phyloP scores from a whole-genome alignment of 1,139 yeast genomes.

The Nadsonia commutata region DNA sequence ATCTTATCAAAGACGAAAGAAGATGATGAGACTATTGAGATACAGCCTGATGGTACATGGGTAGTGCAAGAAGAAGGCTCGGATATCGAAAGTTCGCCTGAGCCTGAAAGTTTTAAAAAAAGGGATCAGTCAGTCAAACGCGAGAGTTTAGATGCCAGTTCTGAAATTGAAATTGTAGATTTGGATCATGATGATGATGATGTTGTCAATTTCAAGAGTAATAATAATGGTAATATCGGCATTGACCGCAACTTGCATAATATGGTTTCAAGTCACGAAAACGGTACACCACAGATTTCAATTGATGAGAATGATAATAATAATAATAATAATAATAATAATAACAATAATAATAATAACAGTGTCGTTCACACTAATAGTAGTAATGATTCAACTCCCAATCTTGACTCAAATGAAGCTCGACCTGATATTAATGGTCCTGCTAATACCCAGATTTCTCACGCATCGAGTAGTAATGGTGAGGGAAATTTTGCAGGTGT shows the following conservation, averaged over 20 bases:
- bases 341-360: too few species aligned
- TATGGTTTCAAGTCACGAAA: too few species aligned
- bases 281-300: not conserved
- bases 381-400: not conserved
- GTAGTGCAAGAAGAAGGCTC: constrained; percentile 9
- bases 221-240: not conserved
- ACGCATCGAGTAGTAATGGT: too few species aligned
- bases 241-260: too few species aligned
- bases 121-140: not conserved
- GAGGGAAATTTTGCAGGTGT: too few species aligned
- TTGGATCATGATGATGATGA: constrained; percentile 1
- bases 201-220: not conserved
- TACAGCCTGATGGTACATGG: constrained; percentile 27
- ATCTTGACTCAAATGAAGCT: too few species aligned
- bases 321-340: not conserved
- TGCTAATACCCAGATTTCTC: too few species aligned
- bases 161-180: not conserved
- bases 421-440: too few species aligned
- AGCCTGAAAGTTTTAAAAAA: not conserved
- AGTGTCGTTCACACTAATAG: not conserved
- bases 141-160: not conserved
- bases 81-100: constrained; percentile 7
- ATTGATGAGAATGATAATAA: not conserved
- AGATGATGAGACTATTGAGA: constrained; percentile 21
- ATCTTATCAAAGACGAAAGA: constrained; percentile 18